Evolutionary conservation across 1,139 yeast genomes (phyloP).

Genomic region (Diutina sp.): DNA sequence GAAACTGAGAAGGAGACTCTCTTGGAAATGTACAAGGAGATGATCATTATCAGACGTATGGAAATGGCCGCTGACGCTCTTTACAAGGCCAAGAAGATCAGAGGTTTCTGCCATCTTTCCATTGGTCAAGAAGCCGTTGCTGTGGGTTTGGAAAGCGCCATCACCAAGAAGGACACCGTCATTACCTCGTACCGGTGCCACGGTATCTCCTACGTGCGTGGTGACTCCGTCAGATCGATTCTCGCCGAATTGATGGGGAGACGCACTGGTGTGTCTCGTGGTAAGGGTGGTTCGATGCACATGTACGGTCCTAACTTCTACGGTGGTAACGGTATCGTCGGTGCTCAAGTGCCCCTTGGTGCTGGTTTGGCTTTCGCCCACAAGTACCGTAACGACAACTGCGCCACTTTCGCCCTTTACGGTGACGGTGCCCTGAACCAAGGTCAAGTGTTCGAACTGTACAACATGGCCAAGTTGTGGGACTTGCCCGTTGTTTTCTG

Average conservation of each 20-base stretch:
- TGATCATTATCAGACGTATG: constrained; percentile 90
- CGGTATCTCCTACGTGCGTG: constrained; percentile 95
- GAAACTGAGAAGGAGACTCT: constrained; percentile 71
- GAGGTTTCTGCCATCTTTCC: constrained; percentile 98
- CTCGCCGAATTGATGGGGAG: constrained; percentile 96
- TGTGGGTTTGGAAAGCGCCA: constrained; percentile 94
- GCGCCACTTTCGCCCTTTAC: constrained; percentile 78
- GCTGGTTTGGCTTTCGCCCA: constrained; percentile 97
- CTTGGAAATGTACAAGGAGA: constrained; percentile 91
- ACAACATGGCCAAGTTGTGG: constrained; percentile 99
- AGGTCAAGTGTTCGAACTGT: constrained; percentile 96
- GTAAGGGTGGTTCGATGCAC: constrained; percentile 99
- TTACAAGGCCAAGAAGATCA: constrained; percentile 94
- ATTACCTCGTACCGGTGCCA: constrained; percentile 98
- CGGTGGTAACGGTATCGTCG: constrained; percentile 99
- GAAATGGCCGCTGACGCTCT: constrained; percentile 98
- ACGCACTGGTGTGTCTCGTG: constrained; percentile 87
- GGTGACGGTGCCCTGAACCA: constrained; percentile 99
- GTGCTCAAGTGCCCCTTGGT: constrained; percentile 98
- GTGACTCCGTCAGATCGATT: constrained; percentile 81
- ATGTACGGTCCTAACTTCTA: constrained; percentile 91
- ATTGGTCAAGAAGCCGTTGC: constrained; percentile 99
- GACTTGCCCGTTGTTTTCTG: constrained; percentile 88
- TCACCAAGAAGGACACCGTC: constrained; percentile 69
- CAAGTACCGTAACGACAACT: constrained; percentile 74